Conservation (phyloP, 352 stramenopile genomes). For the Pythium grandisporangium region DNA sequence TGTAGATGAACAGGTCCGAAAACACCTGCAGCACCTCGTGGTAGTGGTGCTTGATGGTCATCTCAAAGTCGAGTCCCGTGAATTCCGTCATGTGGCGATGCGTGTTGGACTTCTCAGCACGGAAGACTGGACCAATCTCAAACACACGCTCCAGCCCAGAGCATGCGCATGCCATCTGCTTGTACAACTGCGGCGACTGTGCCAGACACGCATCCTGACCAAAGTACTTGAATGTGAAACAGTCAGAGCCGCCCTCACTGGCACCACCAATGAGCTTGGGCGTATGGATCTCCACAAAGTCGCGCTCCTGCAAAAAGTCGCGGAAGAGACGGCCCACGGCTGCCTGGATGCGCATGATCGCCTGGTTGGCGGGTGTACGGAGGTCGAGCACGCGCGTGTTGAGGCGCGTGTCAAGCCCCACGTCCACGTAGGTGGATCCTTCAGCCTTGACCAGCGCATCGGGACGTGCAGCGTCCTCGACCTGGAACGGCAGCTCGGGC, state of each 20-base stretch:
- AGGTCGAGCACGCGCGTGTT: conserved; percentile 96
- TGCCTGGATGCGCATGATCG: conserved; percentile 97
- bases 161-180: conserved; percentile 98
- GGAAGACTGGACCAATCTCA: conserved; percentile 98
- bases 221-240: conserved; percentile 99
- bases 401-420: conserved; percentile 90
- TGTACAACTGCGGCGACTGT: conserved; percentile 98
- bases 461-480: conserved; percentile 92
- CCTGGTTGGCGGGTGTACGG: conserved; percentile 97
- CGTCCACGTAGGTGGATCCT: conserved; percentile 78
- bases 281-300: conserved; percentile 99
- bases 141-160: conserved; percentile 98
- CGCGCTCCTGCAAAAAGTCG: conserved; percentile 91
- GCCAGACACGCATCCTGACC: conserved; percentile 95
- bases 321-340: conserved; percentile 96
- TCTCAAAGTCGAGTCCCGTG: conserved; percentile 99
- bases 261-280: conserved; percentile 97
- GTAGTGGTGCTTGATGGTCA: conserved; percentile 99
- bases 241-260: conserved; percentile 96
- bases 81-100: conserved; percentile 99
- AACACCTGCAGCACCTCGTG: conserved; percentile 97
- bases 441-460: conserved; percentile 81
- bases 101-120: conserved; percentile 99
- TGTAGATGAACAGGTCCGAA: conserved; percentile 98
- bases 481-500: conserved; percentile 87